Evolutionary conservation across 2,329 filamentous ascomycete species (phyloP), one percentile per base, ranked within the genome.

Genomic region (Fusarium pseudocircinatum): DNA sequence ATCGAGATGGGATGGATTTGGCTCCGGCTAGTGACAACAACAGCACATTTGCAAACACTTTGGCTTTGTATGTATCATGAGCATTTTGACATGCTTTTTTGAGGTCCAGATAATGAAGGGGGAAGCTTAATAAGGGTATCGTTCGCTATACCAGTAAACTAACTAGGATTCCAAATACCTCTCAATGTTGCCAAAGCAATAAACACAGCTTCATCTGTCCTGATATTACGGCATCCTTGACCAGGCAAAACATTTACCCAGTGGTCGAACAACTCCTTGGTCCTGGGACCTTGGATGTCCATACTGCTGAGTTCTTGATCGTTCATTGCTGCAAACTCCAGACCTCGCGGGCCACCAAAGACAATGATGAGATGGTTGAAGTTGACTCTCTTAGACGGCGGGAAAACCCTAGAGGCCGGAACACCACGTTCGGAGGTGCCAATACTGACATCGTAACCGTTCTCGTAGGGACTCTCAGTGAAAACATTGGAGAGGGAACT

Each of bases 181-280:
- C 91, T 88, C 78, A 96, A 79, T 4, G 90, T 89, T 77, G 91
- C 92, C 79, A 97, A 81, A 0, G 91, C 93, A 78, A 96, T 89
- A 83, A 93, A 93, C 24, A 97, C 83, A 3, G 94, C 94, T 83
- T 97, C 94, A 76, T 97, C 94, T 0, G 94, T 96, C 70, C 93
- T 85, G 70, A 97, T 96, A 2, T 91, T 94, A 76, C 94, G 86
- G 79, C 93, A 96, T 2, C 94, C 94, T 81, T 97, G 94, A 2
- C 90, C 90, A 7, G 94, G 93, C 72, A 95, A 86, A 49, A 96
- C 87, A 80, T 97, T 94, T 24, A 97, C 86, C 94, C 94, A 97
- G 75, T 91, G 87, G 81, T 97, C 94, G 79, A 97, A 97, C 57
- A 96, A 80, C 73, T 94, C 90, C 73, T 86, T 88, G 13, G 91